Evolutionary conservation across 2,329 filamentous ascomycete species (phyloP).

Genomic region (Zelopaecilomyces penicillatus): DNA sequence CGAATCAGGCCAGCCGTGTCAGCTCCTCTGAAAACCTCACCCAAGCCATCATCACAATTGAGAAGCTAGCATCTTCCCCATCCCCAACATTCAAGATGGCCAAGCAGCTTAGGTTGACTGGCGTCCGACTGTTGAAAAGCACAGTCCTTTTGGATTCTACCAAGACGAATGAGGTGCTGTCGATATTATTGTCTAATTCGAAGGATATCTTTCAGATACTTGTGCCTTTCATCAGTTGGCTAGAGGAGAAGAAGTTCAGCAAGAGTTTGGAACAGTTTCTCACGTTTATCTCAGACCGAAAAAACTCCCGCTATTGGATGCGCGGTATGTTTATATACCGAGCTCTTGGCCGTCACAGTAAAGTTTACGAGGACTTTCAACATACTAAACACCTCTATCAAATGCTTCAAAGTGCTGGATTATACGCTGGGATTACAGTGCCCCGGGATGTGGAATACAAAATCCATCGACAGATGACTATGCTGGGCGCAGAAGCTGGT

Average conservation of each 20-base stretch:
- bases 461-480: conserved; percentile 19
- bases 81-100: conserved; percentile 7
- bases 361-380: conserved; percentile 3
- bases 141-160: conserved; percentile 11
- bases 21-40: neutral
- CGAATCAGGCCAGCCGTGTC: too few species aligned
- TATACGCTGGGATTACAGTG: conserved; percentile 16
- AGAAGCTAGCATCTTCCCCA: conserved; percentile 11
- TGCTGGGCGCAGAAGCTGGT: conserved; percentile 18
- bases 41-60: conserved; percentile 7
- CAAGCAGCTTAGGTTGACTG: conserved; percentile 10
- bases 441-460: conserved; percentile 17
- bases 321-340: conserved; percentile 10
- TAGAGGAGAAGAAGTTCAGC: conserved; percentile 5
- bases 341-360: conserved; percentile 8
- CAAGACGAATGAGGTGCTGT: conserved; percentile 13
- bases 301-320: conserved; percentile 7
- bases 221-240: conserved; percentile 4
- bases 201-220: conserved; percentile 14
- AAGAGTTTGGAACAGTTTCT: conserved; percentile 9
- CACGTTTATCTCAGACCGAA: conserved; percentile 7
- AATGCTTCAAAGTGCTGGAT: conserved; percentile 19
- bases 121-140: conserved; percentile 17
- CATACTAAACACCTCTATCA: conserved; percentile 19
- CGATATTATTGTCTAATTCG: conserved; percentile 14